Base-by-base conservation (phyloP, 441 rosid species). In the Metrosideros polymorpha region DNA sequence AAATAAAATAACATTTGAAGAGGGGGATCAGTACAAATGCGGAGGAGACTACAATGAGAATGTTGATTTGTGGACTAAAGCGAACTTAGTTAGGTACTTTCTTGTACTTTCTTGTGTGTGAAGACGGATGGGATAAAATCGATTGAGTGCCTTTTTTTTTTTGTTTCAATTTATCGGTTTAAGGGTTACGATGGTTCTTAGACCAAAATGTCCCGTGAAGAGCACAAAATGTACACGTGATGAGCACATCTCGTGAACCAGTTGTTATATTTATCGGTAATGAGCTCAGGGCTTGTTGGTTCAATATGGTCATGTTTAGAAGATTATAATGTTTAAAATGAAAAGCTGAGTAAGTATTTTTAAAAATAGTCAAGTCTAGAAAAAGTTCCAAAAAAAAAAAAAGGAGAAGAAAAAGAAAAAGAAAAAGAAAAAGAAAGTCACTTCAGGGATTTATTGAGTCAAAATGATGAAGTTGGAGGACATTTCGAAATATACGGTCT, bases 311-410 rank as follows among this genome's bases (percentile, higher is more conserved):
- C 4, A 25, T 25, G 29, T 55, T 55, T 25, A 27, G 7, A 2
- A 56, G 15, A 27, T 56, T 56, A 56, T 27, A 12, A 56, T 10
- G 15, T n/a, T 27, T 0, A 4, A 25, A 56, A 56, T 10, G 61
- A 56, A 4, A 56, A 2, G 0, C 1, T 12, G 0, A 0, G 15
- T 27, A 14, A 25, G 14, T 56, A 56, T 56, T 56, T 56, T 0
- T 9, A 56, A 55, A 56, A 25, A 56, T 0, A 5, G 7, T 56
- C 29, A 25, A 55, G 59, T 25, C 0, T 5, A 14, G 12, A 3
- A 56, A 25, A 56, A 56, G 0, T 56, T 56, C 0, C 9, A 10
- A 27, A 56, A 27, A 2, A 56, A 10, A 10, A 0, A 0, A 22
- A 25, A 9, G n/a, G 12, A 30, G 30, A 25, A 4, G 15, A 10